phyloP scores from a whole-genome alignment of 192 early-diverging fungal genomes.

The Oehlia diaphana region DNA sequence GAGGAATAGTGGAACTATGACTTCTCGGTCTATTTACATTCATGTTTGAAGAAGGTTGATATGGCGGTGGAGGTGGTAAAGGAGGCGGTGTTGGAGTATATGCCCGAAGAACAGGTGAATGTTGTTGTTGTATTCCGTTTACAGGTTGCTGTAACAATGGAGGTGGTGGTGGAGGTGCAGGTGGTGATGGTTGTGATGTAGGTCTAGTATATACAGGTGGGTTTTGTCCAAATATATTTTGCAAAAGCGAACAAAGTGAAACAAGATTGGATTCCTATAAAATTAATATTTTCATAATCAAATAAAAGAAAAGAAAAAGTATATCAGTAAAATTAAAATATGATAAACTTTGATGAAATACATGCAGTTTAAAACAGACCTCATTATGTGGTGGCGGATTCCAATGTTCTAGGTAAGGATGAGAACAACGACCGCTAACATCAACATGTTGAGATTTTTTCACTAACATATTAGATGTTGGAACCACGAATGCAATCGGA shows the following conservation, averaged over 20 bases:
- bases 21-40: slow-evolving; percentile 7
- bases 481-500: slow-evolving; percentile 84
- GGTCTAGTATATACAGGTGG: slow-evolving; percentile 76
- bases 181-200: slow-evolving; percentile 34
- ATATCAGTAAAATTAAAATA: slow-evolving; percentile 40
- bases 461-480: slow-evolving; percentile 86
- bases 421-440: slow-evolving; percentile 75
- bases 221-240: slow-evolving; percentile 69
- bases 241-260: slow-evolving; percentile 63
- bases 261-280: slow-evolving; percentile 45
- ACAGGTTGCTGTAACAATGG: neutral
- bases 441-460: slow-evolving; percentile 83
- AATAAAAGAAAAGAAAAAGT: neutral
- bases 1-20: neutral
- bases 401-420: slow-evolving; percentile 84
- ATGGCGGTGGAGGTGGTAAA: slow-evolving; percentile 29
- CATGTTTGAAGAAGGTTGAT: slow-evolving; percentile 11
- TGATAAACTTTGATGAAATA: slow-evolving; percentile 23
- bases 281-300: neutral
- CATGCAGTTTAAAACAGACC: slow-evolving; percentile 42
- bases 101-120: slow-evolving; percentile 37
- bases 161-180: slow-evolving; percentile 42
- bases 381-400: slow-evolving; percentile 44
- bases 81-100: slow-evolving; percentile 33
- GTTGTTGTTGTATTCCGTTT: slow-evolving; percentile 10